Evolutionary conservation across 2,329 filamentous ascomycete species (phyloP).

Genomic region (Fusarium poae): DNA sequence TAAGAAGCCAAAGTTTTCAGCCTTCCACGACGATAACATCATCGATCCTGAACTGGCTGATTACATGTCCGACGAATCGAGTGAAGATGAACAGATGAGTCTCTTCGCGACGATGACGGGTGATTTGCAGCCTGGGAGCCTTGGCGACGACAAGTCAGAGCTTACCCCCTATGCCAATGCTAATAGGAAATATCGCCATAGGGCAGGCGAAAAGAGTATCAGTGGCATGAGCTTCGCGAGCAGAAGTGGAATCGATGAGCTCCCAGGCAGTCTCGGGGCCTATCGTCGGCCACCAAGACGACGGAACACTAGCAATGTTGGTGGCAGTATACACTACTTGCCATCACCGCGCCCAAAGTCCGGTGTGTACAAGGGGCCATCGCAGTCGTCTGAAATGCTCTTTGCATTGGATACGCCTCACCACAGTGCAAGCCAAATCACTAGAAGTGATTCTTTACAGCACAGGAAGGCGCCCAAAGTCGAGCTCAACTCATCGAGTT

Average conservation of each 20-base stretch:
- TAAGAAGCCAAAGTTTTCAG: conserved; percentile 78
- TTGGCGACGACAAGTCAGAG: conserved; percentile 80
- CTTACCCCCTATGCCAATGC: conserved; percentile 79
- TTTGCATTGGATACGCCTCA: conserved; percentile 61
- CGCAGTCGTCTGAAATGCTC: conserved; percentile 65
- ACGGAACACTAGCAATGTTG: conserved; percentile 87
- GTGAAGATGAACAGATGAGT: conserved; percentile 90
- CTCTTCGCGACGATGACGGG: conserved; percentile 83
- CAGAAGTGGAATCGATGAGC: conserved; percentile 75
- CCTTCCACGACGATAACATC: conserved; percentile 98
- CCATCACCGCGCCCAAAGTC: conserved; percentile 78
- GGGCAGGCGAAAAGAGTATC: conserved; percentile 81
- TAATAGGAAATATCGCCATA: conserved; percentile 79
- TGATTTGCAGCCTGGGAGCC: conserved; percentile 72
- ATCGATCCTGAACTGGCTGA: conserved; percentile 96
- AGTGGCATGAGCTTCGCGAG: conserved; percentile 77
- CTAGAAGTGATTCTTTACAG: conserved; percentile 86
- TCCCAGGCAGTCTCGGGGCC: conserved; percentile 68
- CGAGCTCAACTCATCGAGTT: conserved; percentile 87
- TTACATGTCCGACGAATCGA: conserved; percentile 96
- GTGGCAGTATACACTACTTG: conserved; percentile 74
- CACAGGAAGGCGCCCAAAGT: conserved; percentile 79
- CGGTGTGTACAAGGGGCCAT: conserved; percentile 68
- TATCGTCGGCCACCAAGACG: conserved; percentile 74
- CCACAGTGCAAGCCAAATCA: conserved; percentile 65